Evolutionary conservation across 2,329 filamentous ascomycete species (phyloP), one percentile per base, ranked within the genome.

Genomic region (Diaporthe australafricana): DNA sequence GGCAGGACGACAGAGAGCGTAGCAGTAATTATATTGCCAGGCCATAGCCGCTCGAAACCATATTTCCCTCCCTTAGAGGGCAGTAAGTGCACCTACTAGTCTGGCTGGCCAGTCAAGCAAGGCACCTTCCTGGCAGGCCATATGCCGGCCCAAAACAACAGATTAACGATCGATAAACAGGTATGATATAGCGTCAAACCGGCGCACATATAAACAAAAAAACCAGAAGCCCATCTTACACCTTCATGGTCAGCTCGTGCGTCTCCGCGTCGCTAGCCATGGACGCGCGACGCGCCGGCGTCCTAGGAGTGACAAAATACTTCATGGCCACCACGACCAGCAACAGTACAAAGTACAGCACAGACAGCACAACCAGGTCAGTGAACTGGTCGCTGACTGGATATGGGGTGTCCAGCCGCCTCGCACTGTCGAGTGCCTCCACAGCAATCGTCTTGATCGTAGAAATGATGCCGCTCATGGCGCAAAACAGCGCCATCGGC

Each of bases 321-420:
- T 65, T 65, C 60, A 65, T 65, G 60, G 12, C 45, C 45, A 65
- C 60, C 45, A 65, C 60, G 2, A 50, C 60, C 45, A 65, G 60
- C 25, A 77, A 47, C 0, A 77, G 73, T 6, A 75, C 50, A n/a
- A 71, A 53, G 47, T 77, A 78, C 20, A 77, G 74, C 11, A 63
- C 74, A 4, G 70, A 60, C 11, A 77, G 68, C 9, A 77, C 74
- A 25, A 73, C 74, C 11, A 78, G 63, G 70, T 78, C 77, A 30
- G 70, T 75, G 22, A 77, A 70, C 71, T 78, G 76, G 66, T 78
- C 75, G 20, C 62, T 72, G 8, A 75, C 74, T 48, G 76, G 75
- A 35, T 78, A 78, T 2, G 70, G 56, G 3, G 72, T 70, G 17
- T 40, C 69, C 40, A 70, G 75, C 69, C 25, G 74, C 70, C 22